phyloP scores from a whole-genome alignment of 1,284 basidiomycete species.

The Porogramme epimiltina region DNA sequence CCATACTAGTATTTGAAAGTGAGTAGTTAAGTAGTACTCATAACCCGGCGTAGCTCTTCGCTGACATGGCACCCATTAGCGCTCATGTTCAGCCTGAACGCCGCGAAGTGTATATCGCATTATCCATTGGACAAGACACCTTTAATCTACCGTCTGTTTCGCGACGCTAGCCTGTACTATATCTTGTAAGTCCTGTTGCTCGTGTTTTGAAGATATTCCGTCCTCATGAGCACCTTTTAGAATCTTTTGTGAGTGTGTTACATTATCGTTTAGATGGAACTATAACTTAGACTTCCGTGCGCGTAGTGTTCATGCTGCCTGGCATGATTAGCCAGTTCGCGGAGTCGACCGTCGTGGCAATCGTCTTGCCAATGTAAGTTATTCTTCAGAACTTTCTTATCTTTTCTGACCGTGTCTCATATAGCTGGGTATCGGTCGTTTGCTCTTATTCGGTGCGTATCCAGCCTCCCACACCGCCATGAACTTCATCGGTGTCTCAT shows the following conservation, averaged over 20 bases:
- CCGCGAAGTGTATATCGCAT: slow-evolving; percentile 20
- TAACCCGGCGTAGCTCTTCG: too few relatives aligned
- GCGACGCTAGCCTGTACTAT: slow-evolving; percentile 17
- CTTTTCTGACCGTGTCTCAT: neutral
- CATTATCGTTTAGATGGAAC: too few relatives aligned
- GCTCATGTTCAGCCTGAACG: slow-evolving; percentile 15
- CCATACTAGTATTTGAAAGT: slow-evolving; percentile 19
- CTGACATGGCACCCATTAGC: neutral
- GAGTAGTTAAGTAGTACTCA: neutral
- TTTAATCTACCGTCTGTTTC: slow-evolving; percentile 18
- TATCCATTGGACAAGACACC: slow-evolving; percentile 14
- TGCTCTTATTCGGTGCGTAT: slow-evolving; percentile 18
- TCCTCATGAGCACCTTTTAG: neutral
- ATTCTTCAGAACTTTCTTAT: too few relatives aligned
- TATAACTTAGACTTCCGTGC: neutral
- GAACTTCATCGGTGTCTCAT: neutral
- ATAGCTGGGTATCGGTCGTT: slow-evolving; percentile 18
- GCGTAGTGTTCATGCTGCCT: slow-evolving; percentile 10
- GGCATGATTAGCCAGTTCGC: slow-evolving; percentile 8
- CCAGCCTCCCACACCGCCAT: too few relatives aligned
- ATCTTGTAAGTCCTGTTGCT: slow-evolving; percentile 8
- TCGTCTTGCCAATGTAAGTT: slow-evolving; percentile 5
- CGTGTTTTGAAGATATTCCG: neutral
- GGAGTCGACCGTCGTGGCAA: neutral
- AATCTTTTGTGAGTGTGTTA: slow-evolving; percentile 5